These are phyloP conservation scores for Rostrohypoxylon terebratum DNA, from an alignment of 495 filamentous ascomycete genomes.

Conservation along the genomic window DNA sequence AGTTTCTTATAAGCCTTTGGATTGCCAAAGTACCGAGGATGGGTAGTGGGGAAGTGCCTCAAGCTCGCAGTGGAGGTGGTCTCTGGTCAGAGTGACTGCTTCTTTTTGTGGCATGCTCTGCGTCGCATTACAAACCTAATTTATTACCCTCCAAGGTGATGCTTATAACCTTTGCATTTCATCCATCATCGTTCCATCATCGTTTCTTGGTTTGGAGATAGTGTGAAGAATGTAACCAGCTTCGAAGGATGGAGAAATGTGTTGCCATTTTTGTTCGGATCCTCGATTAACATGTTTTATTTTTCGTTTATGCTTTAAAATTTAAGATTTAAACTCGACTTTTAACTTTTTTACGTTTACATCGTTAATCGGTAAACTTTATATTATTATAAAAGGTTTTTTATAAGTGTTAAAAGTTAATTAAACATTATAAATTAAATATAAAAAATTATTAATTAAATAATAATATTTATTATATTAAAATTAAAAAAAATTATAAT, in stretches of 20 bases:
- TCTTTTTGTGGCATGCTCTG: background rate
- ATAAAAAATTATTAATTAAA: too few species aligned
- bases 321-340: background rate
- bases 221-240: background rate
- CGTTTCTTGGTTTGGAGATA: background rate
- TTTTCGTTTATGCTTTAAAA: background rate
- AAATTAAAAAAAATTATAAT: too few species aligned
- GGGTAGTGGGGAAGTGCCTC: background rate
- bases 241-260: background rate
- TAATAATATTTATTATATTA: too few species aligned
- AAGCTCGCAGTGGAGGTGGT: background rate
- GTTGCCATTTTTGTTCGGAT: background rate
- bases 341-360: background rate
- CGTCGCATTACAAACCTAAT: background rate
- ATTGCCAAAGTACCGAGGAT: background rate
- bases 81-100: background rate
- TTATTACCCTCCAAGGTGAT: background rate
- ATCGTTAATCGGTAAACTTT: background rate
- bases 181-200: background rate
- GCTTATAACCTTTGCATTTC: background rate
- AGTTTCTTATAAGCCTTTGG: background rate
- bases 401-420: too few species aligned
- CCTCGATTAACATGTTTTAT: background rate
- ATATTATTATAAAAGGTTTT: too few species aligned
- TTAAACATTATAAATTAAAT: too few species aligned